Conservation (phyloP, 345 rosid genomes). For the Aurinia saxatilis region DNA sequence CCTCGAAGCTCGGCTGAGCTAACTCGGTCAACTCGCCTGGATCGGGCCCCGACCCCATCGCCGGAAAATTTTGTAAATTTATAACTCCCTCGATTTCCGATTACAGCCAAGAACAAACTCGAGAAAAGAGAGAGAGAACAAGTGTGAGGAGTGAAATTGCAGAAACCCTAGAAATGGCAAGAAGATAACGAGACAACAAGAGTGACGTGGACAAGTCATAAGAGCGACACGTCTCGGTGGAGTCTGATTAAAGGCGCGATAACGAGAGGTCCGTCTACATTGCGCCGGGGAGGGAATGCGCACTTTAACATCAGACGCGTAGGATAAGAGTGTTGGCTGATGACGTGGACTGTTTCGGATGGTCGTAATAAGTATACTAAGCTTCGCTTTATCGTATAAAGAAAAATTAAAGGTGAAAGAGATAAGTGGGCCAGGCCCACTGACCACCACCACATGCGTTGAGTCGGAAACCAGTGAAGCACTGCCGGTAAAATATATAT, state of each 20-base stretch:
- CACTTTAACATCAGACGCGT: constrained; percentile 22
- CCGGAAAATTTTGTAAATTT: background rate
- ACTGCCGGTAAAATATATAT: constrained; percentile 26
- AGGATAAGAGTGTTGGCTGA: background rate
- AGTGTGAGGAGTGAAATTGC: constrained; percentile 13
- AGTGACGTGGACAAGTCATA: constrained; percentile 40
- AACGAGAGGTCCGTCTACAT: constrained; percentile 9
- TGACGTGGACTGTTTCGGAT: constrained; percentile 33
- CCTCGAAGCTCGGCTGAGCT: constrained; percentile 85
- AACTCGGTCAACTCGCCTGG: constrained; percentile 79
- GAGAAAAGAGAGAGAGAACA: constrained; percentile 2
- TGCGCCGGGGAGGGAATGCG: constrained; percentile 28
- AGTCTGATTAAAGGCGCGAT: constrained; percentile 27
- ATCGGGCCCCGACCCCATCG: constrained; percentile 97
- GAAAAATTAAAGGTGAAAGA: constrained; percentile 1
- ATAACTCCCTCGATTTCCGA: background rate
- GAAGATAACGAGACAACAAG: constrained; percentile 23
- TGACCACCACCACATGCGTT: constrained; percentile 66
- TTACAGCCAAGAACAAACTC: background rate
- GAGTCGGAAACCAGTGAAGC: constrained; percentile 58
- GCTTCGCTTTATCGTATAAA: constrained; percentile 44
- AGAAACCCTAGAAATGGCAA: constrained; percentile 35
- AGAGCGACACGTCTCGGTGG: constrained; percentile 40
- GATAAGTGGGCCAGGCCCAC: constrained; percentile 50
- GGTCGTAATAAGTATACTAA: constrained; percentile 17